Evolutionary conservation across 768 basidiomycete species (phyloP).

Genomic region (Pleurotus tuoliensis): DNA sequence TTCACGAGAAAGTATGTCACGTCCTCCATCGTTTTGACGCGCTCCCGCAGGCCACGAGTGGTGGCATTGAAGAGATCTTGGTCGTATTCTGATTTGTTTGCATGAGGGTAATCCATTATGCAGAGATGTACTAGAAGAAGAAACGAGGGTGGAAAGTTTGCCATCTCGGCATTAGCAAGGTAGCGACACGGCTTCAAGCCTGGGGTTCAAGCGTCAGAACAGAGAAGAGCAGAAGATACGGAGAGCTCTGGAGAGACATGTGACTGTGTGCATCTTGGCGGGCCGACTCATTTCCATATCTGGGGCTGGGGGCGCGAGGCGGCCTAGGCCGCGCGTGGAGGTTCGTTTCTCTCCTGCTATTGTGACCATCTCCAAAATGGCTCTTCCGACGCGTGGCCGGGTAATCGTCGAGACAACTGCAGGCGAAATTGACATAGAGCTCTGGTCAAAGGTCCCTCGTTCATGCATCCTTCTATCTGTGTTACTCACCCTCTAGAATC

Average conservation of each 20-base stretch:
- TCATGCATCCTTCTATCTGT: not conserved
- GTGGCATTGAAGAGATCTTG: slow-evolving; percentile 42
- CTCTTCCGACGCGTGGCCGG: slow-evolving; percentile 80
- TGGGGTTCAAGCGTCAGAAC: too few species aligned
- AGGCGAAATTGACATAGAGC: slow-evolving; percentile 84
- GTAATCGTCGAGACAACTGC: slow-evolving; percentile 87
- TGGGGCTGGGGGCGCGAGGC: too few species aligned
- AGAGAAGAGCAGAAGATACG: too few species aligned
- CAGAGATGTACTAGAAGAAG: slow-evolving; percentile 51
- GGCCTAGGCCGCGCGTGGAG: too few species aligned
- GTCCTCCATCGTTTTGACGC: slow-evolving; percentile 50
- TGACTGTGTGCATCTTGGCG: too few species aligned
- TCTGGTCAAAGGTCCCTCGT: slow-evolving; percentile 81
- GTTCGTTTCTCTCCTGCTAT: too few species aligned
- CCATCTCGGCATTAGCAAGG: not conserved
- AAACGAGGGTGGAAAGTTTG: slow-evolving; percentile 34
- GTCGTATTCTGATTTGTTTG: slow-evolving; percentile 46
- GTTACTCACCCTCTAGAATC: not conserved
- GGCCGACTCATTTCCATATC: too few species aligned
- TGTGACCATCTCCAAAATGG: slow-evolving; percentile 41
- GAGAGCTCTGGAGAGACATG: too few species aligned
- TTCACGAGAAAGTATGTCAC: slow-evolving; percentile 45
- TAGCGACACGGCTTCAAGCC: too few species aligned
- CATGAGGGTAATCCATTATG: slow-evolving; percentile 45
- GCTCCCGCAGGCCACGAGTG: slow-evolving; percentile 44